Percentiles rank a stretch among this genome's conserved stretches.
phyloP scores from a whole-genome alignment of 2,329 filamentous ascomycete genomes.

The Penicillium sp. region DNA sequence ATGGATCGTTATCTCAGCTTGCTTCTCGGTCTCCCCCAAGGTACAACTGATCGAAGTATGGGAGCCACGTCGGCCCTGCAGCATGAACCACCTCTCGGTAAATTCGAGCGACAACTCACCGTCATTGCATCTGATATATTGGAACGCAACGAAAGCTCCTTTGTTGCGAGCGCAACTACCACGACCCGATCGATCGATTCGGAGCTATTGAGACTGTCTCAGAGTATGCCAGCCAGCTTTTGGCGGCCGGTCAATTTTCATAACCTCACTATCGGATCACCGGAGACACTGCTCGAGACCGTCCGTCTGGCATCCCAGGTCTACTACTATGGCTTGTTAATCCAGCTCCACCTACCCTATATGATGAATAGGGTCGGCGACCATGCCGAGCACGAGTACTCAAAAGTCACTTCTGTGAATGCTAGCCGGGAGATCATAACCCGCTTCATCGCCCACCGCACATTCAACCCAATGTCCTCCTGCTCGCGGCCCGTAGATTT shows the following conservation, averaged over 20 bases:
- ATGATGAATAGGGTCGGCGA: conserved; percentile 9
- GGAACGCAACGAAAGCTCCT: conserved; percentile 35
- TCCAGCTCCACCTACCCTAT: conserved; percentile 44
- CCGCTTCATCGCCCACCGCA: conserved; percentile 38
- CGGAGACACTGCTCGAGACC: conserved; percentile 29
- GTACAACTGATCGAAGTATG: conserved; percentile 25
- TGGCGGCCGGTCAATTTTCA: conserved; percentile 35
- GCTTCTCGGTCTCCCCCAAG: conserved; percentile 39
- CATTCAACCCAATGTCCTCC: conserved; percentile 28
- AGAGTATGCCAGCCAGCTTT: conserved; percentile 35
- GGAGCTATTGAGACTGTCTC: conserved; percentile 32
- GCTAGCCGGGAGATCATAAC: conserved; percentile 41
- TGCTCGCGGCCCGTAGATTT: conserved; percentile 41
- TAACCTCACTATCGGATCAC: conserved; percentile 10
- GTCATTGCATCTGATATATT: conserved; percentile 38
- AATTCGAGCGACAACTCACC: conserved; percentile 1
- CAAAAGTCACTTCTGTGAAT: conserved; percentile 38
- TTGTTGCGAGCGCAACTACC: conserved; percentile 20
- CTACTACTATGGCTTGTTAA: conserved; percentile 41
- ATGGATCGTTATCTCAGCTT: conserved; percentile 41
- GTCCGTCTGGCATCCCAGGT: conserved; percentile 37
- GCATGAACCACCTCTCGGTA: conserved; percentile 21
- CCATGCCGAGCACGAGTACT: conserved; percentile 23
- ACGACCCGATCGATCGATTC: conserved; percentile 35
- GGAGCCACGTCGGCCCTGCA: conserved; percentile 16